Conservation (phyloP, 306 rosid genomes). For the Castanospermum australe region DNA sequence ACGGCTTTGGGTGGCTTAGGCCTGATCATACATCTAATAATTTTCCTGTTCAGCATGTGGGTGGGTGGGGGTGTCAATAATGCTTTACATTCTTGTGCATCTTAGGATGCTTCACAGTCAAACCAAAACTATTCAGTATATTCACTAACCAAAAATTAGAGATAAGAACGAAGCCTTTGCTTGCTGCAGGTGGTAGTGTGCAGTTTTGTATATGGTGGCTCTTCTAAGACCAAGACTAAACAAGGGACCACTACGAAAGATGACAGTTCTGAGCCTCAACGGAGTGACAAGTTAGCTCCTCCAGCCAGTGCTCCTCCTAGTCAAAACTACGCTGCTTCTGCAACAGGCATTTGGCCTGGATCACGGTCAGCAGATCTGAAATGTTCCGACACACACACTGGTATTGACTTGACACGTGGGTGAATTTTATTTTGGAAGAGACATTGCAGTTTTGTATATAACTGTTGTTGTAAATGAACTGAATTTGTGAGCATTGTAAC, state of each 20-base stretch:
- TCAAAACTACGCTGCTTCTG: slow-evolving; percentile 57
- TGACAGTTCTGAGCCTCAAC: slow-evolving; percentile 51
- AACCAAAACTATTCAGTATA: neutral
- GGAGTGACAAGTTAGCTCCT: slow-evolving; percentile 52
- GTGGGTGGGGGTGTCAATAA: neutral
- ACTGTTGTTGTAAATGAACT: slow-evolving; percentile 65
- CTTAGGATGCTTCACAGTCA: neutral
- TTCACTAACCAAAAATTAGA: neutral
- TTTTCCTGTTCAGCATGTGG: neutral
- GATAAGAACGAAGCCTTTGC: neutral
- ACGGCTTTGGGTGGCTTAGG: too few species aligned
- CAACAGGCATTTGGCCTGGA: slow-evolving; percentile 62
- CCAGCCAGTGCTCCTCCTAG: slow-evolving; percentile 50
- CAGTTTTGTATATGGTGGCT: slow-evolving; percentile 75
- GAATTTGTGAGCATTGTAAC: slow-evolving; percentile 52
- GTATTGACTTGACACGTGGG: slow-evolving; percentile 92
- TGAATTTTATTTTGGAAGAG: slow-evolving; percentile 52
- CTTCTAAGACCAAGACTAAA: slow-evolving; percentile 66
- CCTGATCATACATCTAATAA: neutral
- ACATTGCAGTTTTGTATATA: slow-evolving; percentile 68
- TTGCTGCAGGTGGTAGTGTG: slow-evolving; percentile 80
- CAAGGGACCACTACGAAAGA: slow-evolving; percentile 43
- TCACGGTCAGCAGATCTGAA: slow-evolving; percentile 53
- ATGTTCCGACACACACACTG: slow-evolving; percentile 63
- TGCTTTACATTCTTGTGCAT: neutral